phyloP scores from a whole-genome alignment of 2,329 filamentous ascomycete genomes.

The Colletotrichum tanaceti region DNA sequence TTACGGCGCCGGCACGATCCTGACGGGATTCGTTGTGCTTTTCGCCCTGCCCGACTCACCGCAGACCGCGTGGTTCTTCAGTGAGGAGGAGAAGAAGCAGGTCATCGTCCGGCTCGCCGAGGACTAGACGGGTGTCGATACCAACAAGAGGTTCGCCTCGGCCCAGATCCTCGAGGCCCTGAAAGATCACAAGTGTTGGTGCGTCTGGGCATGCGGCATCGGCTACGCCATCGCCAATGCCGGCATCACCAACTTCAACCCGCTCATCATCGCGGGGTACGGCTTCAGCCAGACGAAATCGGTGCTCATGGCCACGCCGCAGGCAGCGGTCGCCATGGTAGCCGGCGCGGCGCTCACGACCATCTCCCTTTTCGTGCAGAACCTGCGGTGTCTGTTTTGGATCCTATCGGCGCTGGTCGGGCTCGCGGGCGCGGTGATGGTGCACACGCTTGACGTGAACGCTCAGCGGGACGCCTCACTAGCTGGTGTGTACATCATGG shows the following conservation, averaged over 20 bases:
- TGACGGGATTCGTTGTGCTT: conserved; percentile 69
- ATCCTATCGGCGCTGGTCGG: conserved; percentile 44
- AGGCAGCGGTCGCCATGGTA: conserved; percentile 49
- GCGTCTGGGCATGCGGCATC: conserved; percentile 71
- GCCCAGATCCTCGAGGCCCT: conserved; percentile 71
- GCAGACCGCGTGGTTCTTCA: conserved; percentile 65
- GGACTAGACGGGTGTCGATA: conserved; percentile 81
- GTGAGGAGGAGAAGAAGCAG: conserved; percentile 72
- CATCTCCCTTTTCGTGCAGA: conserved; percentile 45
- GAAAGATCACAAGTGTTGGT: conserved; percentile 64
- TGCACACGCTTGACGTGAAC: conserved; percentile 42
- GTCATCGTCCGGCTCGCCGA: conserved; percentile 77
- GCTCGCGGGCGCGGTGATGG: conserved; percentile 45
- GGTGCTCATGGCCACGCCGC: conserved; percentile 48
- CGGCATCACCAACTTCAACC: conserved; percentile 73
- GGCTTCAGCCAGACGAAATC: conserved; percentile 69
- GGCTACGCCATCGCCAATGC: conserved; percentile 75
- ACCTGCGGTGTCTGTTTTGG: conserved; percentile 49
- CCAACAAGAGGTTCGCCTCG: conserved; percentile 72
- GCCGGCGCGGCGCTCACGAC: conserved; percentile 43
- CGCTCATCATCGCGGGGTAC: conserved; percentile 71
- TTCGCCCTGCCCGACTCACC: conserved; percentile 68
- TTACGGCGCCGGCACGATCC: conserved; percentile 69
- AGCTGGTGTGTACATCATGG: conserved; percentile 49
- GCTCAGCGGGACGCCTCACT: conserved; percentile 44